Evolutionary conservation across 2,329 filamentous ascomycete genomes (phyloP).

Genomic region (Fusarium sp.): DNA sequence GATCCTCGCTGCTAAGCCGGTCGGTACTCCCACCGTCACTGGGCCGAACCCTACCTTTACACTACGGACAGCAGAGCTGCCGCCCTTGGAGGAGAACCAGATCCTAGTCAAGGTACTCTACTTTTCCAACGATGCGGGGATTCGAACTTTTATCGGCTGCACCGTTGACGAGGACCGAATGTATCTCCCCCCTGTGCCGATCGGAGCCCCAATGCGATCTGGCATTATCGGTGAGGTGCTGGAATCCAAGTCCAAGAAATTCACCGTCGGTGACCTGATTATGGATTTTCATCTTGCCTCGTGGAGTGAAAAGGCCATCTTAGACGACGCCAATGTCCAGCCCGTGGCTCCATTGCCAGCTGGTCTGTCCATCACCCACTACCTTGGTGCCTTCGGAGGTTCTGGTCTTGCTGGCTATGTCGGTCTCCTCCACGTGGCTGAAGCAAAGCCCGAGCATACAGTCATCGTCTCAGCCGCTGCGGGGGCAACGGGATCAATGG

Average conservation of each 20-base stretch:
- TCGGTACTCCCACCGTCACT: slow-evolving; percentile 3
- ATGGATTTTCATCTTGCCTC: slow-evolving; percentile 9
- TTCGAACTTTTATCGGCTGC: slow-evolving; percentile 2
- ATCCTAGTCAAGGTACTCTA: slow-evolving; percentile 16
- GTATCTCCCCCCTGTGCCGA: slow-evolving; percentile 10
- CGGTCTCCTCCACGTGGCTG: slow-evolving; percentile 1
- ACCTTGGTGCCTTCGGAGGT: slow-evolving; percentile 17
- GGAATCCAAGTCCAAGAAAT: slow-evolving; percentile 4
- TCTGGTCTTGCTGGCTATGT: slow-evolving; percentile 11
- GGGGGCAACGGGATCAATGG: slow-evolving; percentile 10
- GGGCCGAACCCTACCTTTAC: slow-evolving; percentile 6
- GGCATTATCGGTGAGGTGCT: slow-evolving; percentile 13
- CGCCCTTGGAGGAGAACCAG: neutral
- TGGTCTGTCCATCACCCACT: neutral
- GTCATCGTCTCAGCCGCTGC: slow-evolving; percentile 11
- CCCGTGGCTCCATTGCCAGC: neutral
- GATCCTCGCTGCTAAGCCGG: slow-evolving; percentile 14
- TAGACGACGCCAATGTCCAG: neutral
- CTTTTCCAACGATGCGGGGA: slow-evolving; percentile 16
- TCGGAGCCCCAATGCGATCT: slow-evolving; percentile 5
- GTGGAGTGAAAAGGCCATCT: slow-evolving; percentile 11
- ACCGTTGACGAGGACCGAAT: slow-evolving; percentile 7
- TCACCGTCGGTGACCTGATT: slow-evolving; percentile 9
- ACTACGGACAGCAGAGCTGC: neutral
- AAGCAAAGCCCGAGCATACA: slow-evolving; percentile 7